Conservation (phyloP, 2,329 filamentous ascomycete genomes). For the Hypoxylon rubiginosum region DNA sequence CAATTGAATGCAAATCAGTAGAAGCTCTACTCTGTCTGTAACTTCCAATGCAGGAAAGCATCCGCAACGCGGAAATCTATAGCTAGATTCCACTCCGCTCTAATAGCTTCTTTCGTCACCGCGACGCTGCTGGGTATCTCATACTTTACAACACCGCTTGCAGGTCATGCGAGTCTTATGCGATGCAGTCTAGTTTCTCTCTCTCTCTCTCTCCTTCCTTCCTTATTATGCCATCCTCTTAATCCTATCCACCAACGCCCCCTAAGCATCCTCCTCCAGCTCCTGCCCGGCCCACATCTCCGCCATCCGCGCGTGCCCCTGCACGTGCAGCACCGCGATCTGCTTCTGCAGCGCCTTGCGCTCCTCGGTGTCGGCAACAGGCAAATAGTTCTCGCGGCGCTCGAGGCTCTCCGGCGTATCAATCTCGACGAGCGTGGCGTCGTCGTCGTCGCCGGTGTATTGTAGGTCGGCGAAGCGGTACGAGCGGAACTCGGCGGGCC, state of each 20-base stretch:
- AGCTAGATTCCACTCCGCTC: too few species aligned
- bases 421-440: conserved; percentile 55
- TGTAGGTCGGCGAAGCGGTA: conserved; percentile 66
- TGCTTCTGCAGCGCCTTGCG: not conserved
- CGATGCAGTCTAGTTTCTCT: too few species aligned
- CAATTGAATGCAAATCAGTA: too few species aligned
- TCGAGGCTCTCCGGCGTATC: conserved; percentile 6
- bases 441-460: conserved; percentile 60
- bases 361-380: not conserved
- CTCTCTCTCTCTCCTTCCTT: not conserved
- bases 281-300: not conserved
- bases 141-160: too few species aligned
- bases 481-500: conserved; percentile 68
- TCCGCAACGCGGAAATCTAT: too few species aligned
- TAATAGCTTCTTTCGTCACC: too few species aligned
- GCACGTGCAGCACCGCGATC: not conserved
- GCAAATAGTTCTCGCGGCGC: conserved; percentile 55
- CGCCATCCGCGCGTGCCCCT: not conserved
- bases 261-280: not conserved
- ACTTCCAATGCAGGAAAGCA: too few species aligned
- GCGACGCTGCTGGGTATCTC: too few species aligned
- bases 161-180: too few species aligned
- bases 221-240: not conserved
- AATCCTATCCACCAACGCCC: not conserved
- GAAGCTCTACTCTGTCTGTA: too few species aligned